Conservation (phyloP, 306 rosid species). For the Rosa rugosa region DNA sequence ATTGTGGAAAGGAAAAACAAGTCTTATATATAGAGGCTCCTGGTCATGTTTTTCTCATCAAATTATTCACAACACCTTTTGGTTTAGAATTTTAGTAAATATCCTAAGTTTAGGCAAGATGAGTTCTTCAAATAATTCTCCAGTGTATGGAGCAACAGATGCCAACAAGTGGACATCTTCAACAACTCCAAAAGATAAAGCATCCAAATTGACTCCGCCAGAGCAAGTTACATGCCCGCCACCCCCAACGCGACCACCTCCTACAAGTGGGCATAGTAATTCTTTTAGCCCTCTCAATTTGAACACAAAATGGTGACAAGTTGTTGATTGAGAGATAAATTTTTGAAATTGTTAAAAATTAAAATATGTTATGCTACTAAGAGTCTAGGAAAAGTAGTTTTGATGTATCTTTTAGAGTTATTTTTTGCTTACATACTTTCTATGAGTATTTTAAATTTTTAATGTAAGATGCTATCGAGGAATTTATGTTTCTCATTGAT, state of each 20-base stretch:
- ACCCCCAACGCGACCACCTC: neutral
- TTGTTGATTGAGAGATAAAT: no score
- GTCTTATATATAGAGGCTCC: neutral
- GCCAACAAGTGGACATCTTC: neutral
- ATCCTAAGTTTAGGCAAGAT: neutral
- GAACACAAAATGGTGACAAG: neutral
- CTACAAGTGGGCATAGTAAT: neutral
- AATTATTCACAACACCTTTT: neutral
- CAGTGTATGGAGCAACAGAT: neutral
- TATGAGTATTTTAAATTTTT: no score
- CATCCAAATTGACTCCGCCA: neutral
- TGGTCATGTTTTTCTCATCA: neutral
- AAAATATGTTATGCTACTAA: neutral
- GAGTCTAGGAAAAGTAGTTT: neutral
- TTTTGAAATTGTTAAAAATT: no score
- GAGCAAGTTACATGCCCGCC: neutral
- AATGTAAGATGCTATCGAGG: no score
- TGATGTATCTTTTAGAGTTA: no score
- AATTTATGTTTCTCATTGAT: no score
- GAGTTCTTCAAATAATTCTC: neutral
- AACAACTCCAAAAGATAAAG: neutral
- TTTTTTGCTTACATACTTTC: no score
- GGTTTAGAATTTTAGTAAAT: no score
- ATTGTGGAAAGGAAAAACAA: neutral
- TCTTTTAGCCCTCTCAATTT: neutral